phyloP scores from a whole-genome alignment of 2,329 filamentous ascomycete genomes.

The Trichoderma pleuroti region DNA sequence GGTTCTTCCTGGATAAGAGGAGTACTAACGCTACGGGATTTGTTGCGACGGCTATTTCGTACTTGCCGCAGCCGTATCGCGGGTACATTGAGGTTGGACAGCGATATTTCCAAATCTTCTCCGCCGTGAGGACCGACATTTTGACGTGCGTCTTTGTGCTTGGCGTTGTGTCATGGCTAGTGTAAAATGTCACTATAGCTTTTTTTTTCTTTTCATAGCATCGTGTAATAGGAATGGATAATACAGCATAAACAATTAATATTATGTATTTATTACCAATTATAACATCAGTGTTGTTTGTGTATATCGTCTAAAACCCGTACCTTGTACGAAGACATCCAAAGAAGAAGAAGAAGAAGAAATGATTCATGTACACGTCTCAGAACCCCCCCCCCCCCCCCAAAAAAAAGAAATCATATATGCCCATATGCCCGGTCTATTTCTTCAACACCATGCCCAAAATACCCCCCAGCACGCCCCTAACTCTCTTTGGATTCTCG shows the following conservation, averaged over 20 bases:
- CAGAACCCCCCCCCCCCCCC: too few species aligned
- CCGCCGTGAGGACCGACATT: slow-evolving; percentile 69
- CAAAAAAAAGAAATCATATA: not conserved
- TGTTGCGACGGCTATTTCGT: slow-evolving; percentile 58
- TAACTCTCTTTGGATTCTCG: slow-evolving; percentile 60
- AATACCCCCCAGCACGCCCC: slow-evolving; percentile 65
- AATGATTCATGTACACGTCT: not conserved
- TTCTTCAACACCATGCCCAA: slow-evolving; percentile 47
- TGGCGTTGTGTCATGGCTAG: slow-evolving; percentile 50
- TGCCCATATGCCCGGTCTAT: slow-evolving; percentile 22
- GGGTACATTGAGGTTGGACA: slow-evolving; percentile 59
- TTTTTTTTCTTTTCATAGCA: not conserved
- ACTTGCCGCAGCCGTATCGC: slow-evolving; percentile 63
- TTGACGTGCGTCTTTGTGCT: slow-evolving; percentile 74
- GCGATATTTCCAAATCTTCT: slow-evolving; percentile 68
- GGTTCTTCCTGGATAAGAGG: slow-evolving; percentile 67
- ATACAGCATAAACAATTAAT: not conserved
- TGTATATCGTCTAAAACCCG: not conserved
- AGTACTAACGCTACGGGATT: slow-evolving; percentile 56
- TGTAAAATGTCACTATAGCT: slow-evolving; percentile 20
- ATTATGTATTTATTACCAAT: not conserved
- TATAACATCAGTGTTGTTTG: not conserved
- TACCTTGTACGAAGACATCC: not conserved
- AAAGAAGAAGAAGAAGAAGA: not conserved
- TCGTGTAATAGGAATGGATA: not conserved